Evolutionary conservation across 768 basidiomycete species (phyloP).

Genomic region (Phlegmacium glaucopus): DNA sequence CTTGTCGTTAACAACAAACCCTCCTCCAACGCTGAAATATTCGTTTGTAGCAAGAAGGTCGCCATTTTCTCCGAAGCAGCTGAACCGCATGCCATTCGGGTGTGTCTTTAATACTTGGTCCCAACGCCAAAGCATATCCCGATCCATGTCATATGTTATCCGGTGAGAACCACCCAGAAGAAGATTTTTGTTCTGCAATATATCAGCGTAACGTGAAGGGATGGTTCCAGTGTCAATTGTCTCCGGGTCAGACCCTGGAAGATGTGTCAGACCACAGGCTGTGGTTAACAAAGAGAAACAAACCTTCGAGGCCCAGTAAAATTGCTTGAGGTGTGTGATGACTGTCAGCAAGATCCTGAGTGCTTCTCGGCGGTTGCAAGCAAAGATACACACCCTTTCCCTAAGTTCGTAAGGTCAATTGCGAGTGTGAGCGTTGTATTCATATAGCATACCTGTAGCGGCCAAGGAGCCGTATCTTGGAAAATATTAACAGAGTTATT

Average conservation of each 20-base stretch:
- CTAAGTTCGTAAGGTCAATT: constrained; percentile 27
- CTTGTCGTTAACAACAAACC: constrained; percentile 93
- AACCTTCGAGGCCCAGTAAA: constrained; percentile 75
- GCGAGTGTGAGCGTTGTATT: constrained; percentile 3
- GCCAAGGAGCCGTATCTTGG: constrained; percentile 86
- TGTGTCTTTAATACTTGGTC: constrained; percentile 87
- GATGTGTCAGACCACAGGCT: not conserved
- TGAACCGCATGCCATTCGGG: constrained; percentile 93
- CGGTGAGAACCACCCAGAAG: constrained; percentile 68
- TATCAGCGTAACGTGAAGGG: constrained; percentile 67
- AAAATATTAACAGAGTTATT: not conserved
- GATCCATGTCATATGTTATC: constrained; percentile 85
- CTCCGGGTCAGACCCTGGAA: constrained; percentile 80
- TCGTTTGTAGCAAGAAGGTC: constrained; percentile 91
- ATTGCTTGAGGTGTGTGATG: constrained; percentile 89
- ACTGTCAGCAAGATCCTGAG: constrained; percentile 31
- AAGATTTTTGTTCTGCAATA: constrained; percentile 62
- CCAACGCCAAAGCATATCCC: constrained; percentile 92
- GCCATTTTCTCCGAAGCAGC: constrained; percentile 77
- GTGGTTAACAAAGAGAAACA: not conserved
- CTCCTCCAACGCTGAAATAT: constrained; percentile 93
- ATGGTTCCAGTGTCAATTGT: constrained; percentile 88
- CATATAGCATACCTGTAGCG: constrained; percentile 63
- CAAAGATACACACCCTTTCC: constrained; percentile 62
- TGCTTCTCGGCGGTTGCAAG: not conserved